Base-by-base conservation (phyloP, 2,329 filamentous ascomycete genomes). In the Colletotrichum destructivum region DNA sequence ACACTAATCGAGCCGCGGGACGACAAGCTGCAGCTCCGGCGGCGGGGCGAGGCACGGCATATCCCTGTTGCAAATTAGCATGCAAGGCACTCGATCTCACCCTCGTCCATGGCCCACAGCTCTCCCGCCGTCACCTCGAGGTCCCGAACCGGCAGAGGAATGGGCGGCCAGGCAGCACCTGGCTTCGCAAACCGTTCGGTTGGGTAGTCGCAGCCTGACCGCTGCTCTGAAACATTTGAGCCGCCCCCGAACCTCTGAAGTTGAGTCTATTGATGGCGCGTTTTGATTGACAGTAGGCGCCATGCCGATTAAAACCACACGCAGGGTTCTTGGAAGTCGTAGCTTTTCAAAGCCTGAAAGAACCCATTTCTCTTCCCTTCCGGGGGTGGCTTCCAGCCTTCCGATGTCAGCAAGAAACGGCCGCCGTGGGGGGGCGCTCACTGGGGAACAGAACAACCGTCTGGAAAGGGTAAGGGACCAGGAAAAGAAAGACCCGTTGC, bases 1-100 rank as follows among this genome's bases (percentile, higher is more conserved):
- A 18, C 44, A 26, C 46, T 16, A 61, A 47, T 66, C 67, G n/a
- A 21, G 35, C 23, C 23, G 38, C 46, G 15, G 18, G 18, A n/a
- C 26, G 12, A 15, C n/a, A 23, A 47, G 57, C n/a, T 16, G 35
- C 9, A 44, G 49, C 47, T 46, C 23, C 66, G 46, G 26, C 62
- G 8, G 18, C 21, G 49, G 62, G 26, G 38, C 46, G 23, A 40
- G 40, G 35, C 47, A 44, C n/a, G 42, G n/a, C 44, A 38, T 31
- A 63, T 18, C 68, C 68, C 57, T 71, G 68, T 62, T 31, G 26
- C 26, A 31, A 4, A 42, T 51, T 31, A 31, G 26, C 26, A 59
- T 71, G 68, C 68, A 71, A 62, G 64, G 68, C 47, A 68, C 64
- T 68, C 13, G 18, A 23, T 66, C 42, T 49, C 23, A 40, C 13